Percentiles rank a stretch among this genome's conserved stretches.
Evolutionary conservation across 2,329 filamentous ascomycete genomes (phyloP).

Genomic region (Ascochyta koolunga): DNA sequence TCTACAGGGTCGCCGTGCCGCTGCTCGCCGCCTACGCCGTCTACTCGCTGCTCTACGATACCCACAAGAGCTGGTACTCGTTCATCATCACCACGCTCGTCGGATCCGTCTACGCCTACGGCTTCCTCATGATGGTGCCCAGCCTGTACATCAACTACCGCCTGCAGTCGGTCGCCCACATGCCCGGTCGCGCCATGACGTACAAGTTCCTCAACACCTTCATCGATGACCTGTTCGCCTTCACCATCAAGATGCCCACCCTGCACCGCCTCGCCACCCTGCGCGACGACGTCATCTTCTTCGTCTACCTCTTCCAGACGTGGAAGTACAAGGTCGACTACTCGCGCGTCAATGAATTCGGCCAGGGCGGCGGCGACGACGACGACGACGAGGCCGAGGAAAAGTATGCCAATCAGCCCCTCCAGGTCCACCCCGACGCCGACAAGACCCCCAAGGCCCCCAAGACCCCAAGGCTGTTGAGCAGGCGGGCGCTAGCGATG

Average conservation of each 20-base stretch:
- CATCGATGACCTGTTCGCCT: slow-evolving; percentile 97
- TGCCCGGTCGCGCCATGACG: slow-evolving; percentile 95
- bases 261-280: slow-evolving; percentile 91
- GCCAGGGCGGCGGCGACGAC: slow-evolving; percentile 98
- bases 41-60: slow-evolving; percentile 91
- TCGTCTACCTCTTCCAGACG: slow-evolving; percentile 93
- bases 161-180: slow-evolving; percentile 87
- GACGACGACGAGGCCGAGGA: slow-evolving; percentile 70
- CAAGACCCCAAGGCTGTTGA: slow-evolving; percentile 22
- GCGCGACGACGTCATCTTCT: slow-evolving; percentile 96
- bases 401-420: slow-evolving; percentile 52
- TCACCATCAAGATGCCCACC: slow-evolving; percentile 99
- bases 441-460: slow-evolving; percentile 37
- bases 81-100: slow-evolving; percentile 95
- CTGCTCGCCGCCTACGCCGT: slow-evolving; percentile 85
- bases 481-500: slow-evolving; percentile 22
- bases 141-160: slow-evolving; percentile 99
- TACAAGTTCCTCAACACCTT: slow-evolving; percentile 99
- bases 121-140: slow-evolving; percentile 99
- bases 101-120: slow-evolving; percentile 95
- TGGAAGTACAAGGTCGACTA: slow-evolving; percentile 94
- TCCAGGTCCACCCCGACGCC: slow-evolving; percentile 43
- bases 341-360: slow-evolving; percentile 93
- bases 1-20: slow-evolving; percentile 90
- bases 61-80: slow-evolving; percentile 97